Evolutionary conservation across 2,329 filamentous ascomycete species (phyloP).

Genomic region (Fusarium graminum): DNA sequence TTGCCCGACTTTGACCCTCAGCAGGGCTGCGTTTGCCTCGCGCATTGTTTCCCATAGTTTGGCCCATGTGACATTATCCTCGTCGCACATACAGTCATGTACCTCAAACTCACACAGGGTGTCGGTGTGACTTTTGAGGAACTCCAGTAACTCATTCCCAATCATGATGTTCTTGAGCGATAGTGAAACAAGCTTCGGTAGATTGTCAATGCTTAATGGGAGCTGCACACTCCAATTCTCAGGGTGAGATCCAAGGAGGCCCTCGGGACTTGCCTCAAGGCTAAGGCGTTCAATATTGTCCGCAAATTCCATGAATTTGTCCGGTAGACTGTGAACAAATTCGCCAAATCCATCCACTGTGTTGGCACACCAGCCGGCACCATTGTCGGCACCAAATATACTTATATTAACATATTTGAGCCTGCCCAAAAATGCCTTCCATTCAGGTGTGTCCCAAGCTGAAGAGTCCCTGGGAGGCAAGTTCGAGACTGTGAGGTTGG

Average conservation of each 20-base stretch:
- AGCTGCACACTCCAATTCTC: background rate
- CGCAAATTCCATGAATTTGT: background rate
- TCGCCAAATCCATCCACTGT: accelerated
- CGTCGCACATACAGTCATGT: constrained; percentile 1
- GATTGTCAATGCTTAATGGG: background rate
- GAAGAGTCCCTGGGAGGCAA: background rate
- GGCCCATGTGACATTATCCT: background rate
- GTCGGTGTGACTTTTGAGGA: background rate
- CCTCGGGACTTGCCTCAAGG: background rate
- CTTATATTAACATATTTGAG: background rate
- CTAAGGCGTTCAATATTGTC: background rate
- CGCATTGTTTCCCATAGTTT: background rate
- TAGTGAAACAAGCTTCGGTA: background rate
- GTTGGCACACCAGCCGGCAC: background rate
- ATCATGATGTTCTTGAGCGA: constrained; percentile 1
- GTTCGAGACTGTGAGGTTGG: background rate
- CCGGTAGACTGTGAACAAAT: background rate
- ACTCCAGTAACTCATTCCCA: background rate
- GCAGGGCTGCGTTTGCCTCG: accelerated
- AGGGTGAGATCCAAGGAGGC: background rate
- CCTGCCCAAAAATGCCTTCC: background rate
- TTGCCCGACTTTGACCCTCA: background rate
- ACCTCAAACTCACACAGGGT: constrained; percentile 2
- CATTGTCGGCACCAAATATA: background rate
- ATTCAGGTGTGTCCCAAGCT: background rate